Evolutionary conservation across 495 filamentous ascomycete species (phyloP).

Genomic region (Xylaria intraflava): DNA sequence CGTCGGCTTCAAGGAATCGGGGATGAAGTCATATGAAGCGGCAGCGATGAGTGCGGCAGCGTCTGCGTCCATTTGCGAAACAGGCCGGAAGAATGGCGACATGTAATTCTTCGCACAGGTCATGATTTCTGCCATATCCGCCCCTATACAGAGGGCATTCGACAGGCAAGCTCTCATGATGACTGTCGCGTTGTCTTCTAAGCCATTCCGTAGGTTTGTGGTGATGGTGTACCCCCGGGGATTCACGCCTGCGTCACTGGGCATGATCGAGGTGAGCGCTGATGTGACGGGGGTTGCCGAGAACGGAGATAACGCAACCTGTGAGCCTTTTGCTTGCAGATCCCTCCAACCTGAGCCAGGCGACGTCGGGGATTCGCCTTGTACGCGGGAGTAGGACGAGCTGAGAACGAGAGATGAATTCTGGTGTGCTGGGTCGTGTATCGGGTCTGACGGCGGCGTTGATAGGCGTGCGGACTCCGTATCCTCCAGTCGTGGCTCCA

Average conservation of each 20-base stretch:
- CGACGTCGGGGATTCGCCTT: not conserved
- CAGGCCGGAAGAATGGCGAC: constrained; percentile 36
- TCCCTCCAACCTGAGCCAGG: not conserved
- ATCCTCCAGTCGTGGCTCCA: not conserved
- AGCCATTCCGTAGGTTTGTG: not conserved
- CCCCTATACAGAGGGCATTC: constrained; percentile 33
- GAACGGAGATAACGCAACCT: not conserved
- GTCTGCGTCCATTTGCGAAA: not conserved
- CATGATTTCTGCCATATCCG: constrained; percentile 25
- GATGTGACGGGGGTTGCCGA: not conserved
- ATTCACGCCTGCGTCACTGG: not conserved
- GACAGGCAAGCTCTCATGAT: constrained; percentile 24
- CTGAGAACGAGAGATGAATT: not conserved
- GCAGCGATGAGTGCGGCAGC: not conserved
- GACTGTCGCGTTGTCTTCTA: constrained; percentile 11
- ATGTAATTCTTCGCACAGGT: constrained; percentile 11
- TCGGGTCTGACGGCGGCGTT: not conserved
- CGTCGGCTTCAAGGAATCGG: constrained; percentile 38
- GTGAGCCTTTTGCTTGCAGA: not conserved
- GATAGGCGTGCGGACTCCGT: not conserved
- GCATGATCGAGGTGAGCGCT: not conserved
- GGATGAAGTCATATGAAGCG: constrained; percentile 13
- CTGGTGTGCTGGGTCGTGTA: not conserved
- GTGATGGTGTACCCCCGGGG: not conserved
- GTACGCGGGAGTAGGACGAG: not conserved